Evolutionary conservation across 352 stramenopile species (phyloP).

Genomic region (Globisporangium ultimum): DNA sequence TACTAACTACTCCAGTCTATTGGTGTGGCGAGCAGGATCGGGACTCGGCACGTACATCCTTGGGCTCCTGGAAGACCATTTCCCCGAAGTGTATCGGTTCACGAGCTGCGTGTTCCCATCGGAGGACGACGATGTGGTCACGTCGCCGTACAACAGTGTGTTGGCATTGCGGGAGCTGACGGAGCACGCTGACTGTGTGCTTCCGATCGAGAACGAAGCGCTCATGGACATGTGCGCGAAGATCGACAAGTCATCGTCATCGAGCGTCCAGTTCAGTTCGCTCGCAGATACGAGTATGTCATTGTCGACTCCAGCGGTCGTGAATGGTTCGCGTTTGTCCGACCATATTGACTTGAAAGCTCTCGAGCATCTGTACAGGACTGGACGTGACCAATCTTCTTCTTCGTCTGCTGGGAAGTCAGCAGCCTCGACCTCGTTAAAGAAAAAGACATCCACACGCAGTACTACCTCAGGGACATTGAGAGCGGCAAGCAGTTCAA

Average conservation of each 20-base stretch:
- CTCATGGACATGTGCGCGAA: slow-evolving; percentile 67
- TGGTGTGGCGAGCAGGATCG: slow-evolving; percentile 40
- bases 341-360: slow-evolving; percentile 44
- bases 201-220: slow-evolving; percentile 91
- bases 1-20: neutral
- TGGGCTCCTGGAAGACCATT: slow-evolving; percentile 78
- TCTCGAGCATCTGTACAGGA: slow-evolving; percentile 50
- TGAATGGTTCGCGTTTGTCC: slow-evolving; percentile 36
- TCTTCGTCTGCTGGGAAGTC: neutral
- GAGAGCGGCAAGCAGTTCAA: slow-evolving; percentile 1
- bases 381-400: slow-evolving; percentile 17
- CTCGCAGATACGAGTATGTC: slow-evolving; percentile 9
- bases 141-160: slow-evolving; percentile 92
- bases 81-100: slow-evolving; percentile 83
- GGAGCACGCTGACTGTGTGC: slow-evolving; percentile 86
- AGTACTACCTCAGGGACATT: neutral
- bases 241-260: slow-evolving; percentile 22
- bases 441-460: slow-evolving; percentile 13
- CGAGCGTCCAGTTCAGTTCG: slow-evolving; percentile 11
- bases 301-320: slow-evolving; percentile 9
- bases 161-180: slow-evolving; percentile 76
- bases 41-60: slow-evolving; percentile 91
- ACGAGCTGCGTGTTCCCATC: slow-evolving; percentile 79
- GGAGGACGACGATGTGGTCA: slow-evolving; percentile 91
- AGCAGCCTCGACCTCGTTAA: slow-evolving; percentile 2